Evolutionary conservation across 2,329 filamentous ascomycete genomes (phyloP).

Genomic region (Claviceps capensis): DNA sequence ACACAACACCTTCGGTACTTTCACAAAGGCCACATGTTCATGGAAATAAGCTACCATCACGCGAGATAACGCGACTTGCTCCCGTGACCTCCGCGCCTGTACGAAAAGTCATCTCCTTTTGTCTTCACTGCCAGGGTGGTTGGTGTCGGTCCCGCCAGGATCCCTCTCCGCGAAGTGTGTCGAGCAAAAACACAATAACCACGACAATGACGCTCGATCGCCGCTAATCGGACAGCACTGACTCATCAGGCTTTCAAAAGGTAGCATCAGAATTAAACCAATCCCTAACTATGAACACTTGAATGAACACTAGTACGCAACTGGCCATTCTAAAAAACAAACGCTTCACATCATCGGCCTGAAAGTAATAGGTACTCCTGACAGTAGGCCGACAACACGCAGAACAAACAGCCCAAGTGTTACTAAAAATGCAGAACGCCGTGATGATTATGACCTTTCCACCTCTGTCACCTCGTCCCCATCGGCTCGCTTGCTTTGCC

Average conservation of each 20-base stretch:
- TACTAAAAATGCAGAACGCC: background rate
- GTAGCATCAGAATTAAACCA: too few species aligned
- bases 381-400: background rate
- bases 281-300: background rate
- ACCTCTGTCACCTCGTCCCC: background rate
- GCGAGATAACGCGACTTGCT: too few species aligned
- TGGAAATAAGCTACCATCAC: too few species aligned
- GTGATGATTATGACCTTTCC: background rate
- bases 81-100: too few species aligned
- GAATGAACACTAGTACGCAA: background rate
- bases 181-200: too few species aligned
- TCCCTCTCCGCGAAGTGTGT: too few species aligned
- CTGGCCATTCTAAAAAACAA: background rate
- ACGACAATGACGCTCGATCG: too few species aligned
- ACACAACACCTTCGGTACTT: too few species aligned
- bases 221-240: too few species aligned
- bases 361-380: background rate
- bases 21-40: too few species aligned
- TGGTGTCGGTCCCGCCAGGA: background rate
- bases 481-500: conserved; percentile 12
- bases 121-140: background rate
- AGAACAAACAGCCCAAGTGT: background rate
- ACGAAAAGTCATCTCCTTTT: background rate
- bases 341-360: background rate
- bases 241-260: too few species aligned